phyloP scores from a whole-genome alignment of 805 yeast genomes.

The Candida ortonii region DNA sequence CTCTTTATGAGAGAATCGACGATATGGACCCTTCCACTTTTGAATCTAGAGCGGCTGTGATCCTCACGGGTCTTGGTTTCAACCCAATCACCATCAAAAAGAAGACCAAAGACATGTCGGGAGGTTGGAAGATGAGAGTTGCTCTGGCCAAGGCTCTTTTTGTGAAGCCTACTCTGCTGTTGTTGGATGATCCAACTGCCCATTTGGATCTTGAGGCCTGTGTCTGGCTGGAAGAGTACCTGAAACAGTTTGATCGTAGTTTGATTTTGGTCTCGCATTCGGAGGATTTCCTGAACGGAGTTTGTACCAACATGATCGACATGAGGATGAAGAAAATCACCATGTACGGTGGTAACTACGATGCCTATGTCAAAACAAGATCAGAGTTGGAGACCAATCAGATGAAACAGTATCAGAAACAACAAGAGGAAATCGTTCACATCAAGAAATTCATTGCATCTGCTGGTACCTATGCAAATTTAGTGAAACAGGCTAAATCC shows the following conservation, averaged over 20 bases:
- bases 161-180: slow-evolving; percentile 92
- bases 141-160: slow-evolving; percentile 96
- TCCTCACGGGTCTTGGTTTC: slow-evolving; percentile 96
- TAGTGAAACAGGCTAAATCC: slow-evolving; percentile 98
- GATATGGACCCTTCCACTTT: slow-evolving; percentile 94
- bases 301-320: slow-evolving; percentile 96
- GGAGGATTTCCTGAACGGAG: slow-evolving; percentile 99
- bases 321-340: slow-evolving; percentile 80
- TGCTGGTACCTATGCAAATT: slow-evolving; percentile 99
- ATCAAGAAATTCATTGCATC: slow-evolving; percentile 98
- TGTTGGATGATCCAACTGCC: slow-evolving; percentile 98
- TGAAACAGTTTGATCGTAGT: slow-evolving; percentile 90
- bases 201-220: slow-evolving; percentile 99
- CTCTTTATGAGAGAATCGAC: slow-evolving; percentile 91
- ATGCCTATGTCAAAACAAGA: slow-evolving; percentile 93
- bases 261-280: slow-evolving; percentile 95
- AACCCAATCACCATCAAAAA: slow-evolving; percentile 80
- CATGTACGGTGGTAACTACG: slow-evolving; percentile 97
- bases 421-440: slow-evolving; percentile 98
- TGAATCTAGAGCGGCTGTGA: slow-evolving; percentile 94
- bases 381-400: slow-evolving; percentile 92
- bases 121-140: slow-evolving; percentile 99
- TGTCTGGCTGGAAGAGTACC: slow-evolving; percentile 99
- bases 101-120: slow-evolving; percentile 98
- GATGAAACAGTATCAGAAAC: slow-evolving; percentile 95